These are phyloP conservation scores for Brachypodium distachyon DNA, from an alignment of 202 grass and related monocot species.

Conservation along the genomic window DNA sequence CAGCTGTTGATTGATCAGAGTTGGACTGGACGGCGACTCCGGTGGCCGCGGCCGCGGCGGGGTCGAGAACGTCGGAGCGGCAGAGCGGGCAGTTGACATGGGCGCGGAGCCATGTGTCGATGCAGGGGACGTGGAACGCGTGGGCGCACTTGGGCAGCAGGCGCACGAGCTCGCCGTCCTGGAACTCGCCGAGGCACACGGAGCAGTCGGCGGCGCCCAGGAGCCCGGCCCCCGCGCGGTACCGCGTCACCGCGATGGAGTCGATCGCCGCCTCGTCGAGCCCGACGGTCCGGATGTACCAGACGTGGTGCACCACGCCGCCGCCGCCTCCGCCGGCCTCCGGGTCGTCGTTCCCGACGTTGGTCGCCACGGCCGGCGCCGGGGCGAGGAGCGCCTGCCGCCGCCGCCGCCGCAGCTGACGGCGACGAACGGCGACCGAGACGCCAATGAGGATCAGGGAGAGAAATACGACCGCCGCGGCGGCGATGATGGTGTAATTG, in stretches of 20 bases:
- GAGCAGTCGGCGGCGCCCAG: conserved; percentile 60
- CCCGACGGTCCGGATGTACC: conserved; percentile 71
- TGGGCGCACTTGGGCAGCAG: conserved; percentile 67
- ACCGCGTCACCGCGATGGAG: conserved; percentile 44
- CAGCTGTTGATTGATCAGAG: background rate
- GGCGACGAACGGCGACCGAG: conserved; percentile 23
- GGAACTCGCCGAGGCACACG: conserved; percentile 80
- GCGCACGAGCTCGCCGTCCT: conserved; percentile 58
- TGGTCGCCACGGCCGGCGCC: background rate
- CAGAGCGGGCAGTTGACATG: conserved; percentile 76
- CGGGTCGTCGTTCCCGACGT: background rate
- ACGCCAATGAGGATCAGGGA: conserved; percentile 19
- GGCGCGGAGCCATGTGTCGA: conserved; percentile 69
- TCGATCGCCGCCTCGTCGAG: conserved; percentile 61
- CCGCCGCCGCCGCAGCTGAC: conserved; percentile 1
- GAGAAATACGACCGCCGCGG: conserved; percentile 23
- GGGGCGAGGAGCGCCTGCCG: conserved; percentile 8
- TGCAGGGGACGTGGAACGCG: conserved; percentile 66
- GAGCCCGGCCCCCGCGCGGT: conserved; percentile 36
- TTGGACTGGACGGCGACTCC: background rate
- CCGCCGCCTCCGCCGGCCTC: background rate
- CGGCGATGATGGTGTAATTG: background rate
- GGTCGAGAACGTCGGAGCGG: conserved; percentile 50
- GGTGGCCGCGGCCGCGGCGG: background rate
- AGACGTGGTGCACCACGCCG: conserved; percentile 50